Evolutionary conservation across 2,329 filamentous ascomycete species (phyloP).

Genomic region (Talaromyces rugulosus): DNA sequence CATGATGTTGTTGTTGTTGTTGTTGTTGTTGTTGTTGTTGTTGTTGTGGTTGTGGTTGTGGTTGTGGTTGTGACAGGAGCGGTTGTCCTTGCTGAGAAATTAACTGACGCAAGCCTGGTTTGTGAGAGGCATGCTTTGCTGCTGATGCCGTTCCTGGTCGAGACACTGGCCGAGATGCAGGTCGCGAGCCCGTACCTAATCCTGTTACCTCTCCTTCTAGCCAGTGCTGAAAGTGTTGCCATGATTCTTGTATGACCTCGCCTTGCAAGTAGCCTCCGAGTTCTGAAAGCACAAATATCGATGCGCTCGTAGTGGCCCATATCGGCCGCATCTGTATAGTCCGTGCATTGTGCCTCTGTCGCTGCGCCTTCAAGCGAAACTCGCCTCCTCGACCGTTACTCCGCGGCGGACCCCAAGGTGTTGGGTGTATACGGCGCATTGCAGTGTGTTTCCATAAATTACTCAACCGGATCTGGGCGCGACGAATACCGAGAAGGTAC

Average conservation of each 20-base stretch:
- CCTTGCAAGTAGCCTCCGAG: conserved; percentile 85
- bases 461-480: conserved; percentile 78
- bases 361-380: conserved; percentile 57
- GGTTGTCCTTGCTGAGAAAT: conserved; percentile 2
- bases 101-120: not conserved
- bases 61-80: conserved; percentile 10
- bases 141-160: conserved; percentile 23
- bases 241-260: conserved; percentile 77
- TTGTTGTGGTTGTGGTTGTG: conserved; percentile 36
- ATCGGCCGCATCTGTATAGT: conserved; percentile 69
- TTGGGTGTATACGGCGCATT: conserved; percentile 71
- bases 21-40: conserved; percentile 33
- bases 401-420: conserved; percentile 61
- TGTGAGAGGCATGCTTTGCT: not conserved
- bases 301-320: conserved; percentile 85
- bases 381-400: conserved; percentile 60
- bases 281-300: conserved; percentile 84
- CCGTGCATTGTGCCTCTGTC: conserved; percentile 61
- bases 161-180: conserved; percentile 33
- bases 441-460: conserved; percentile 82
- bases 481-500: conserved; percentile 79
- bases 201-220: conserved; percentile 47
- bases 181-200: conserved; percentile 19
- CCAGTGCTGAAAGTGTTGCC: conserved; percentile 76
- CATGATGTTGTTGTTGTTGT: conserved; percentile 53